These are phyloP conservation scores for Trypanosoma avium DNA, from an alignment of 208 protist species.

Conservation along the genomic window DNA sequence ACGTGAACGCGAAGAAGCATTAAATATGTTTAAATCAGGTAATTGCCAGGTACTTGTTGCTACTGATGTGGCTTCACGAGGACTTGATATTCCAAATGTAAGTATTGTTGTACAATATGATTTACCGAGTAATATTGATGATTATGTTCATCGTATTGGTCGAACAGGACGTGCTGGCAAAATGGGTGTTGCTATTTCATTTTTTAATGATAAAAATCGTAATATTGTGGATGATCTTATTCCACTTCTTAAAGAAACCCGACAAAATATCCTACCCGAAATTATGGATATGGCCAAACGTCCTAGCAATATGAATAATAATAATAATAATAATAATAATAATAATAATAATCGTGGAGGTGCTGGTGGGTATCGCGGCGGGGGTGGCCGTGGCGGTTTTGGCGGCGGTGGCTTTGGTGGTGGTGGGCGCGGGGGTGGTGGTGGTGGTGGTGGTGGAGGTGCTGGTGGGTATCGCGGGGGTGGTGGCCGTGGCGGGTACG, in stretches of 20 bases:
- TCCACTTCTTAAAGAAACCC: slow-evolving; percentile 80
- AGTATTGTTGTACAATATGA: slow-evolving; percentile 98
- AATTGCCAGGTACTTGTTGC: slow-evolving; percentile 93
- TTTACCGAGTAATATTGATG: slow-evolving; percentile 97
- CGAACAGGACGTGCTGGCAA: slow-evolving; percentile 99
- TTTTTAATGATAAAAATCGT: slow-evolving; percentile 95
- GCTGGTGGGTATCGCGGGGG: slow-evolving; percentile 48
- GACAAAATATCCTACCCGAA: slow-evolving; percentile 74
- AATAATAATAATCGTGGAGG: slow-evolving; percentile 53
- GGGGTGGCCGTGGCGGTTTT: slow-evolving; percentile 34
- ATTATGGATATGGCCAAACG: slow-evolving; percentile 80
- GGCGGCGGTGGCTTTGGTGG: slow-evolving; percentile 28
- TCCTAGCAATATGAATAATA: slow-evolving; percentile 57
- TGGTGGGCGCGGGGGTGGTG: slow-evolving; percentile 20
- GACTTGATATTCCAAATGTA: slow-evolving; percentile 98
- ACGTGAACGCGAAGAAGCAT: slow-evolving; percentile 90
- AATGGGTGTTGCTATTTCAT: slow-evolving; percentile 94
- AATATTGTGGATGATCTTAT: slow-evolving; percentile 91
- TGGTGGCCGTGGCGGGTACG: slow-evolving; percentile 24
- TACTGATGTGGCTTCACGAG: slow-evolving; percentile 97
- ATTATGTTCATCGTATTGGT: slow-evolving; percentile 99
- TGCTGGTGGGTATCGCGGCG: slow-evolving; percentile 38
- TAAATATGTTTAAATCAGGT: slow-evolving; percentile 91
- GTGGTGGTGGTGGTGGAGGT: slow-evolving; percentile 33
- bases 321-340: slow-evolving; percentile 34